Evolutionary conservation across 2,329 filamentous ascomycete genomes (phyloP).

Genomic region (Sarocladiaceae sp.): DNA sequence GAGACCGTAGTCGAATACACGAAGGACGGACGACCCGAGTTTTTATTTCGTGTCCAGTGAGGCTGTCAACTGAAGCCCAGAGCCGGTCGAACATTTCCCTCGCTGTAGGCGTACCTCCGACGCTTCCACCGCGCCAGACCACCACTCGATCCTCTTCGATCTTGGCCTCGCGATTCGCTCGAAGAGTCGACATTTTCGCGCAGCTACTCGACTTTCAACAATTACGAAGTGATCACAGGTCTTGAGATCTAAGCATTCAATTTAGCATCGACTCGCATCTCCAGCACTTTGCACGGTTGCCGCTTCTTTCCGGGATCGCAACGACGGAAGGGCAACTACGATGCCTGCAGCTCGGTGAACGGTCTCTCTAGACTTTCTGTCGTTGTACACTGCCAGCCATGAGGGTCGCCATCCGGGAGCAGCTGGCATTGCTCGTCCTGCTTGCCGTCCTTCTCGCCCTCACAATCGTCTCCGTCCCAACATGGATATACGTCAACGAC

Average conservation of each 20-base stretch:
- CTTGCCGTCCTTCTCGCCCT: conserved; percentile 70
- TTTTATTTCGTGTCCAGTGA: too few species aligned
- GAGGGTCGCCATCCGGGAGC: conserved; percentile 83
- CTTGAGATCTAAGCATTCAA: too few species aligned
- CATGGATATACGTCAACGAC: conserved; percentile 55
- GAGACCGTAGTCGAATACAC: not conserved
- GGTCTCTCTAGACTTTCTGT: not conserved
- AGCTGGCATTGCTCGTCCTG: conserved; percentile 77
- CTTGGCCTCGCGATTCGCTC: not conserved
- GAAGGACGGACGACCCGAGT: too few species aligned
- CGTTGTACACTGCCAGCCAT: conserved; percentile 43
- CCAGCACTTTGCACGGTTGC: not conserved
- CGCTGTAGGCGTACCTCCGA: not conserved
- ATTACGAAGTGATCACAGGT: too few species aligned
- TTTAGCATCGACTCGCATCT: too few species aligned
- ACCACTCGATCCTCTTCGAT: not conserved
- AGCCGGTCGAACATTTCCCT: not conserved
- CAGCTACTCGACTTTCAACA: too few species aligned
- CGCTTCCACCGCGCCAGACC: not conserved
- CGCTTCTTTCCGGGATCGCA: conserved; percentile 1
- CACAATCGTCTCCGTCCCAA: conserved; percentile 75
- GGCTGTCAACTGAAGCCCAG: not conserved
- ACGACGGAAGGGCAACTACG: not conserved
- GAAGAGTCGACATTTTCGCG: too few species aligned
- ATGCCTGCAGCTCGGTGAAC: conserved; percentile 7